Evolutionary conservation across 352 stramenopile genomes (phyloP).

Genomic region (Phytophthora quininea): DNA sequence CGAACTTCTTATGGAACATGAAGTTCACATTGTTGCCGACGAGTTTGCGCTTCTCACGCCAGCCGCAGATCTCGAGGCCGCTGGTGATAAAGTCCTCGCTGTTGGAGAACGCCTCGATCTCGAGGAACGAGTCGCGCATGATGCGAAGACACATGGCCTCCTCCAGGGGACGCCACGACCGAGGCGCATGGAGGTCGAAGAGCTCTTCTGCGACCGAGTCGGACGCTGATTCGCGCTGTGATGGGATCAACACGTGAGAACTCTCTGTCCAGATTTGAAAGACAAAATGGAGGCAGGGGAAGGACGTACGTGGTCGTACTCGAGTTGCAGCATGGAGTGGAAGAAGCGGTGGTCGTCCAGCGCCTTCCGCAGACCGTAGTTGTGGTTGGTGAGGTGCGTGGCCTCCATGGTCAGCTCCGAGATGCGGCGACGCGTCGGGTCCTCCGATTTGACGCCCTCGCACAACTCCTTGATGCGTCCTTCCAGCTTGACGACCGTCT

Average conservation of each 20-base stretch:
- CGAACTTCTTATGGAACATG: conserved; percentile 66
- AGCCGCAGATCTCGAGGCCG: conserved; percentile 63
- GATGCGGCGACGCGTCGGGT: conserved; percentile 34
- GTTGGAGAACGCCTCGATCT: conserved; percentile 55
- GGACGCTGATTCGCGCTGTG: conserved; percentile 42
- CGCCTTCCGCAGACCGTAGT: conserved; percentile 51
- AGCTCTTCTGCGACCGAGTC: conserved; percentile 25
- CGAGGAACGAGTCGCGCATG: conserved; percentile 57
- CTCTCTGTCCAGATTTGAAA: conserved; percentile 3
- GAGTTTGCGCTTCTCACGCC: conserved; percentile 64
- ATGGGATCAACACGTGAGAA: conserved; percentile 1
- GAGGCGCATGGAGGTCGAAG: conserved; percentile 35
- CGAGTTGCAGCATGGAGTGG: conserved; percentile 64
- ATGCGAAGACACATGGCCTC: conserved; percentile 45
- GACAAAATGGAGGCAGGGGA: not conserved
- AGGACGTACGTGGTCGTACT: conserved; percentile 62
- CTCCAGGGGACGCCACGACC: conserved; percentile 46
- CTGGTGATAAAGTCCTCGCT: conserved; percentile 58
- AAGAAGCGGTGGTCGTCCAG: conserved; percentile 65
- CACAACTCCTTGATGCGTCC: conserved; percentile 41
- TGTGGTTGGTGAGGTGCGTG: conserved; percentile 53
- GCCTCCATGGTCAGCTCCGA: conserved; percentile 47
- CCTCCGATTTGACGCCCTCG: conserved; percentile 18
- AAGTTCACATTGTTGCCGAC: conserved; percentile 61
- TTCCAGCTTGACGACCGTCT: conserved; percentile 46